These are phyloP conservation scores for Millerago galiae DNA, from an alignment of 805 yeast species.

Conservation along the genomic window DNA sequence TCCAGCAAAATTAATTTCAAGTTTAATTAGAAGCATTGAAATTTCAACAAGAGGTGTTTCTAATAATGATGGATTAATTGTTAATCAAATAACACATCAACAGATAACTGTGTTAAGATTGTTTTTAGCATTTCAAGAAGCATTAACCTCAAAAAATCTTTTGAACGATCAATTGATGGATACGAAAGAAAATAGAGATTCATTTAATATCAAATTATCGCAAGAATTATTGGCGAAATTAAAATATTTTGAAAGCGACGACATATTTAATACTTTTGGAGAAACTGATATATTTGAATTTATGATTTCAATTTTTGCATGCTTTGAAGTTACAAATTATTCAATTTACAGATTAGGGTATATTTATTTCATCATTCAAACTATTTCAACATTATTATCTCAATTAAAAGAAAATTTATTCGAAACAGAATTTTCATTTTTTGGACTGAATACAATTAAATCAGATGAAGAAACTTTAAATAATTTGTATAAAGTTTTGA, in stretches of 20 bases:
- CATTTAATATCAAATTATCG: slow-evolving; percentile 1
- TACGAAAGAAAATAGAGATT: not conserved
- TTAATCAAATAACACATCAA: slow-evolving; percentile 58
- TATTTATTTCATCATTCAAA: slow-evolving; percentile 47
- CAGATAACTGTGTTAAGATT: slow-evolving; percentile 48
- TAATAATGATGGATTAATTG: slow-evolving; percentile 35
- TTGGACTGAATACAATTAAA: slow-evolving; percentile 29
- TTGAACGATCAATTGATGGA: slow-evolving; percentile 25
- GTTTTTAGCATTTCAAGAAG: slow-evolving; percentile 1
- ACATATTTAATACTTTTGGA: slow-evolving; percentile 30
- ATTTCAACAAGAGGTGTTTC: slow-evolving; percentile 50
- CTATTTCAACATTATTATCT: slow-evolving; percentile 18
- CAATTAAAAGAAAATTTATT: slow-evolving; percentile 24
- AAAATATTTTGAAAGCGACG: slow-evolving; percentile 27
- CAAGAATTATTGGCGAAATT: slow-evolving; percentile 28
- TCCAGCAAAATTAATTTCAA: slow-evolving; percentile 35
- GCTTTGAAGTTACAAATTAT: slow-evolving; percentile 40
- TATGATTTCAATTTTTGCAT: slow-evolving; percentile 44
- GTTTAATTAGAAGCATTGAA: slow-evolving; percentile 60
- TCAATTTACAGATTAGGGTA: slow-evolving; percentile 43
- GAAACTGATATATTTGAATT: slow-evolving; percentile 47
- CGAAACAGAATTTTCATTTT: slow-evolving; percentile 22
- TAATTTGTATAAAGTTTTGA: slow-evolving; percentile 8
- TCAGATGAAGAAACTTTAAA: slow-evolving; percentile 8
- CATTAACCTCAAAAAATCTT: slow-evolving; percentile 18